Base-by-base conservation (phyloP, 148 eudicot genomes). In the Vaccinium corymbosum region DNA sequence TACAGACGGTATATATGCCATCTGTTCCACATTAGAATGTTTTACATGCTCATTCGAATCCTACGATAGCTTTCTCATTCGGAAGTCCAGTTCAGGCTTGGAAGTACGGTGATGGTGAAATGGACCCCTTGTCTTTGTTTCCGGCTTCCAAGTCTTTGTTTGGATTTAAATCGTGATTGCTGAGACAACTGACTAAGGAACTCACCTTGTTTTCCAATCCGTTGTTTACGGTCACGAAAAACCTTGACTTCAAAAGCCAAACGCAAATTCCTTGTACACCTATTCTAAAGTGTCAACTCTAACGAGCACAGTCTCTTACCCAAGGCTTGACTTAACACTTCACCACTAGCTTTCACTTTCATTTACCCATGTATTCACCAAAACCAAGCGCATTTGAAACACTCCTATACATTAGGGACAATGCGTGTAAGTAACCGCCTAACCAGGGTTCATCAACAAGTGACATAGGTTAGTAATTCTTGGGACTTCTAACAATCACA, bases 311-410 rank as follows among this genome's bases (percentile, higher is more conserved):
- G 13, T 27, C 73, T 27, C 35, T 29, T 29, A 29, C 17, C 38
- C 38, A 68, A 68, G 38, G 2, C 42, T 29, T 68, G 38, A 14
- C 42, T 68, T 29, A 7, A 27, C 73, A 68, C 73, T 68, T 68
- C 73, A 68, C 38, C 73, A 68, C 73, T 68, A 12, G 73, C 35
- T 68, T 68, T 68, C 38, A 27, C 73, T 68, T 66, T 66, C 14
- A 66, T 66, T 27, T 25, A 66, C 13, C 32, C 66, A 61, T 7
- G 29, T 22, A 64, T 64, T 22, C 32, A 22, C 71, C 32, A 64
- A 68, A 12, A 68, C 73, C 16, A 6, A 0, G 3, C 3, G 15
- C 70, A 25, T 25, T 12, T 66, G 15, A 25, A 66, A 66, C 16
- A 25, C 72, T 25, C 16, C 4, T 29, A 68, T 29, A 27, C 38